Percentiles rank a stretch among this genome's conserved stretches.
Conservation (phyloP, 805 yeast genomes). For the Candida bentonensis region DNA sequence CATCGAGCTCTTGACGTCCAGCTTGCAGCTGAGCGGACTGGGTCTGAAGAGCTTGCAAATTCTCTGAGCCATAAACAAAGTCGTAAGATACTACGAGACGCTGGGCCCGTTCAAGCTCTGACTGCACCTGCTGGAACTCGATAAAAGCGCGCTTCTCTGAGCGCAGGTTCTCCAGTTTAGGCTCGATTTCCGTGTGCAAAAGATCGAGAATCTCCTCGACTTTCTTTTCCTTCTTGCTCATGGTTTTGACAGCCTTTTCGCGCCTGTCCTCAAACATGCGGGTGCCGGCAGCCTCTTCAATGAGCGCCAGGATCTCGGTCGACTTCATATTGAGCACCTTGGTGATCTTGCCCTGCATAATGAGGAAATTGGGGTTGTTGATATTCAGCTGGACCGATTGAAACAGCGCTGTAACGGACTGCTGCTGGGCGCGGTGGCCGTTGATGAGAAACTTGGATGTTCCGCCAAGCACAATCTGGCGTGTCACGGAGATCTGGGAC, state of each 20-base stretch:
- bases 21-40: conserved; percentile 4
- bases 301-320: conserved; percentile 69
- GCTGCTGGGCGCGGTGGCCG: conserved; percentile 94
- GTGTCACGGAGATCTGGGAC: conserved; percentile 72
- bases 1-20: not conserved
- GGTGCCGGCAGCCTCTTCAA: conserved; percentile 98
- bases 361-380: conserved; percentile 91
- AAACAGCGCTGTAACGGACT: conserved; percentile 75
- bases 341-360: conserved; percentile 98
- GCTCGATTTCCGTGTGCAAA: conserved; percentile 79
- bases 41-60: conserved; percentile 4
- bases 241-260: conserved; percentile 81
- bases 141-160: conserved; percentile 69
- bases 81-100: conserved; percentile 70
- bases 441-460: conserved; percentile 83
- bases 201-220: conserved; percentile 61
- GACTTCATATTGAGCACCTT: conserved; percentile 96
- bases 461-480: conserved; percentile 86
- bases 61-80: conserved; percentile 24
- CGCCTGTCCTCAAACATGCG: conserved; percentile 88
- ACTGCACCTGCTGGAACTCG: conserved; percentile 75
- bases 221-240: conserved; percentile 81
- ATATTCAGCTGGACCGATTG: conserved; percentile 93
- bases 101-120: conserved; percentile 62
- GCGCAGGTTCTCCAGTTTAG: conserved; percentile 69